These are phyloP conservation scores for Ganoderma multipileum DNA, from an alignment of 1,284 basidiomycete genomes.

Conservation along the genomic window DNA sequence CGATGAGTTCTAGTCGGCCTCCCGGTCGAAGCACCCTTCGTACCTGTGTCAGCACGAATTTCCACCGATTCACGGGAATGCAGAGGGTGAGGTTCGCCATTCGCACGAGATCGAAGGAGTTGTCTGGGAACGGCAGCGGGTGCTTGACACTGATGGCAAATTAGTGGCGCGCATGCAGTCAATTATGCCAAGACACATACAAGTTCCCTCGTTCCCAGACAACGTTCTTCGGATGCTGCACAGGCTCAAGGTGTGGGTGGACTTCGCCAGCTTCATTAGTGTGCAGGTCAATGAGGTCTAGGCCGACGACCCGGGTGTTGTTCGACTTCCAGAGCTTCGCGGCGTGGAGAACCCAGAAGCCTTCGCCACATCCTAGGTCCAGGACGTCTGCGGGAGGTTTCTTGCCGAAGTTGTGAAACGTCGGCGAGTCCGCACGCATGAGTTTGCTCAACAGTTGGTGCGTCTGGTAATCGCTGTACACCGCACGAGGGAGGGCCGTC, in stretches of 20 bases:
- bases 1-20: constrained; percentile 73
- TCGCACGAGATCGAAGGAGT: constrained; percentile 72
- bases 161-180: constrained; percentile 23
- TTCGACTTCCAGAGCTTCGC: constrained; percentile 61
- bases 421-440: constrained; percentile 55
- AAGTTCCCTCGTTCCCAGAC: constrained; percentile 67
- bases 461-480: constrained; percentile 61
- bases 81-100: constrained; percentile 70
- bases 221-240: constrained; percentile 50
- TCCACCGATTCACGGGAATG: constrained; percentile 66
- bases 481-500: background rate
- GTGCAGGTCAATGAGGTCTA: constrained; percentile 66
- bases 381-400: constrained; percentile 61
- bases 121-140: constrained; percentile 62
- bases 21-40: constrained; percentile 64
- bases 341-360: constrained; percentile 68
- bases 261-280: constrained; percentile 40
- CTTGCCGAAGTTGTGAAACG: constrained; percentile 63
- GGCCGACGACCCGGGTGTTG: constrained; percentile 59
- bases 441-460: constrained; percentile 59
- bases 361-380: constrained; percentile 76
- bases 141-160: constrained; percentile 54
- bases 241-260: constrained; percentile 28
- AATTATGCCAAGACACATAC: constrained; percentile 49
- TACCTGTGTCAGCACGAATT: constrained; percentile 60